Conservation (phyloP, 1,284 basidiomycete genomes). For the Phellinidium pouzarii region DNA sequence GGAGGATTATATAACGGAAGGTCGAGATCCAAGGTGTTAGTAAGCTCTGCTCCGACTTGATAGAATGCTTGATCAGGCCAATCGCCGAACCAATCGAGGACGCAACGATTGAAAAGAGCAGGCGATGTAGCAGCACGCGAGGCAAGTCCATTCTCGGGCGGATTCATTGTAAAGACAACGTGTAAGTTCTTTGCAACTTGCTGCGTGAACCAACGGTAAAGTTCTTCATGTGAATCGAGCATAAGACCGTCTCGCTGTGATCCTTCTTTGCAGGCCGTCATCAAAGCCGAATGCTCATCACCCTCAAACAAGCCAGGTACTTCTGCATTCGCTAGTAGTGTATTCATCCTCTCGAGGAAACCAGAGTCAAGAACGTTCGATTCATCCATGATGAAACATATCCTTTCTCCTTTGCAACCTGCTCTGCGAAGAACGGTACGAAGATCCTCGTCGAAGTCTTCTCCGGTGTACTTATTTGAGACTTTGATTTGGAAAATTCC, state of each 20-base stretch:
- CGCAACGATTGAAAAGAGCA: constrained; percentile 96
- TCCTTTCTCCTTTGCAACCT: constrained; percentile 97
- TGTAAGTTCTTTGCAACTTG: constrained; percentile 96
- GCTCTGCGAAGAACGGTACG: constrained; percentile 88
- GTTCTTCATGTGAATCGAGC: constrained; percentile 95
- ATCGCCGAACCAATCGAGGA: constrained; percentile 97
- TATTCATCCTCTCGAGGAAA: constrained; percentile 99
- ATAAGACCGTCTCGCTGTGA: constrained; percentile 96
- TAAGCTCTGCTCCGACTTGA: constrained; percentile 95
- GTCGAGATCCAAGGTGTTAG: constrained; percentile 86
- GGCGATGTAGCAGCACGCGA: constrained; percentile 96
- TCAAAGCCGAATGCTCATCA: constrained; percentile 92
- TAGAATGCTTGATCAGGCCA: constrained; percentile 98
- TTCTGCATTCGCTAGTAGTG: constrained; percentile 97
- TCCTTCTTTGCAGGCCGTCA: constrained; percentile 99
- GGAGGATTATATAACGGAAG: constrained; percentile 74
- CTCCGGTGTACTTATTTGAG: constrained; percentile 96
- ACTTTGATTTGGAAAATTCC: constrained; percentile 99
- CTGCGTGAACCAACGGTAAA: constrained; percentile 95
- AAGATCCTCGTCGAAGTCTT: constrained; percentile 97
- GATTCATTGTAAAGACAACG: constrained; percentile 99
- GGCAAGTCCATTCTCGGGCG: constrained; percentile 91
- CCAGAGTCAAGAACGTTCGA: constrained; percentile 98
- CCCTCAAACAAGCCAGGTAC: constrained; percentile 98
- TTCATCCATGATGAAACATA: constrained; percentile 99